phyloP scores from a whole-genome alignment of 2,329 filamentous ascomycete species.

The Fusarium sp. region DNA sequence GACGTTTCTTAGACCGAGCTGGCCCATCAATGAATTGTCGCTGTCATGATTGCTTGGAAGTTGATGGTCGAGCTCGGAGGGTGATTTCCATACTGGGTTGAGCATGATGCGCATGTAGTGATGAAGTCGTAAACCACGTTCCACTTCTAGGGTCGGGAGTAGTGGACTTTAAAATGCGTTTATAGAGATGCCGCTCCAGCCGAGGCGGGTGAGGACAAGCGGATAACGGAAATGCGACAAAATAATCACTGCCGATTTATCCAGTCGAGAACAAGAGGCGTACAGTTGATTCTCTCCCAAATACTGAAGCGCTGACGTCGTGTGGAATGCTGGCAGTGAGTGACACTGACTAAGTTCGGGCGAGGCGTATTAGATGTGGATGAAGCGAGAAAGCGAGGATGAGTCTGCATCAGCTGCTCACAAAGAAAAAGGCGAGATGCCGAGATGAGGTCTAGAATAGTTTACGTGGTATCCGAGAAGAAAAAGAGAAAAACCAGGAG shows the following conservation, averaged over 20 bases:
- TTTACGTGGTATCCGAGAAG: background rate
- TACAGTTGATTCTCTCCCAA: background rate
- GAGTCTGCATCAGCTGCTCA: background rate
- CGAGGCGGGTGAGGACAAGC: background rate
- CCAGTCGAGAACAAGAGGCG: conserved; percentile 7
- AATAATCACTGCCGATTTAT: conserved; percentile 10
- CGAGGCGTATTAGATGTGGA: conserved; percentile 22
- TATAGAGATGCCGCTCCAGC: conserved; percentile 5
- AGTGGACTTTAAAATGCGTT: conserved; percentile 10
- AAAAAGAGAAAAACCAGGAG: background rate
- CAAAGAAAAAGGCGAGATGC: conserved; percentile 5
- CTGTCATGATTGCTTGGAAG: conserved; percentile 24
- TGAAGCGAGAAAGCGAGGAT: background rate
- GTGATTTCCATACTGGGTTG: conserved; percentile 40
- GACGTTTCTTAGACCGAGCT: conserved; percentile 45
- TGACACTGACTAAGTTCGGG: conserved; percentile 28
- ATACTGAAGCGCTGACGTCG: conserved; percentile 10
- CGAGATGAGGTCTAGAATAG: background rate
- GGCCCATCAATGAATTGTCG: conserved; percentile 38
- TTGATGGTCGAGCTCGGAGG: conserved; percentile 39
- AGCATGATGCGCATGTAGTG: conserved; percentile 34
- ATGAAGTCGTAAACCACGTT: background rate
- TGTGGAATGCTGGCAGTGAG: conserved; percentile 22
- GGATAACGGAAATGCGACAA: background rate
- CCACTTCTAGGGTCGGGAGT: background rate